Evolutionary conservation across 2,329 filamentous ascomycete genomes (phyloP).

Genomic region (Fusarium continuum): DNA sequence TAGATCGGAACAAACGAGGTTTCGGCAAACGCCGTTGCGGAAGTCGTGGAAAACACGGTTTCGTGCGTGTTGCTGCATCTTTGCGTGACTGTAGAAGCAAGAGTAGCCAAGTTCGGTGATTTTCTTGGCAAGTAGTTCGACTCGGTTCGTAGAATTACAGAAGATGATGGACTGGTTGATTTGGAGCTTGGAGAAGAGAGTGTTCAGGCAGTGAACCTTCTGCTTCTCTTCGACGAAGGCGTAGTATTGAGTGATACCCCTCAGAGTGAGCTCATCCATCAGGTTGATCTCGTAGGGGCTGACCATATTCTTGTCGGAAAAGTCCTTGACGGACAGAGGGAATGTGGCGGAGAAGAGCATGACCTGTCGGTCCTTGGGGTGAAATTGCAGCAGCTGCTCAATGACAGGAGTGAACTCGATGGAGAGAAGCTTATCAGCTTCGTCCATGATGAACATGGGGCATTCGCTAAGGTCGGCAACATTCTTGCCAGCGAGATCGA

Average conservation of each 20-base stretch:
- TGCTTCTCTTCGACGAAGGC: slow-evolving; percentile 99
- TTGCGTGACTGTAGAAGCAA: slow-evolving; percentile 98
- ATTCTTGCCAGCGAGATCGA: slow-evolving; percentile 94
- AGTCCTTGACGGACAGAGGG: slow-evolving; percentile 94
- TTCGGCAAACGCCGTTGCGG: slow-evolving; percentile 96
- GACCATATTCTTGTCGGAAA: slow-evolving; percentile 98
- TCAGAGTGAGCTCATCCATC: slow-evolving; percentile 98
- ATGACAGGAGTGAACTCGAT: slow-evolving; percentile 97
- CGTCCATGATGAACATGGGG: slow-evolving; percentile 99
- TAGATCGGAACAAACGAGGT: slow-evolving; percentile 96
- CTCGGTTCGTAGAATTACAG: slow-evolving; percentile 98
- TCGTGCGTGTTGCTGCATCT: slow-evolving; percentile 95
- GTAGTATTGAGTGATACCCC: slow-evolving; percentile 99
- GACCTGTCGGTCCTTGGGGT: slow-evolving; percentile 96
- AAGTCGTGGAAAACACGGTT: slow-evolving; percentile 99
- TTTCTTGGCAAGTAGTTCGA: slow-evolving; percentile 97
- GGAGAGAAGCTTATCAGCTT: slow-evolving; percentile 97
- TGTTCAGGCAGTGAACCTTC: slow-evolving; percentile 99
- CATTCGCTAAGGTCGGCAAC: slow-evolving; percentile 96
- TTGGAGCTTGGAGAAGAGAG: slow-evolving; percentile 97
- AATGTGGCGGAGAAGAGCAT: slow-evolving; percentile 99
- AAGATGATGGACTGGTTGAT: slow-evolving; percentile 99
- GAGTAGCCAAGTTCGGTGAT: slow-evolving; percentile 99
- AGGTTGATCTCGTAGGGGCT: slow-evolving; percentile 98
- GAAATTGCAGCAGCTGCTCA: slow-evolving; percentile 93